Base-by-base conservation (phyloP, 345 rosid species). In the Orychophragmus violaceus region DNA sequence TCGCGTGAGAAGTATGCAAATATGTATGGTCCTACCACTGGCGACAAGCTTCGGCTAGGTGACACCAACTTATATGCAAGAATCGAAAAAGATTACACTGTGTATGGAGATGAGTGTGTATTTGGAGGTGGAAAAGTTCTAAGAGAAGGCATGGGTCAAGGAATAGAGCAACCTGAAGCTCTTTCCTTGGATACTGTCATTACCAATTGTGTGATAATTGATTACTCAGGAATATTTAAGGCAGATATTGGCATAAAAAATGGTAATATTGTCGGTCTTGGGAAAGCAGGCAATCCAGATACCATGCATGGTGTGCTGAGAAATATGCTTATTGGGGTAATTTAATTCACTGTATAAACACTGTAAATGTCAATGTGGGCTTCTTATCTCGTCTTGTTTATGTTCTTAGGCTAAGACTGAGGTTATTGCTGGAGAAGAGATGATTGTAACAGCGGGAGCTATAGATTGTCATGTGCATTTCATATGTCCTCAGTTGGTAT, bases 41-140 rank as follows among this genome's bases (percentile, higher is more conserved):
- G 98, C n/a, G 97, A 93, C 80, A 90, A 82, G 76, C 73, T 93
- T 54, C 78, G 82, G 64, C 87, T 93, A 3, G 97, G 95, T 59
- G 98, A 93, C 76, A 93, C 96, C 3, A 80, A 90, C 69, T 82
- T 93, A 66, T 90, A 79, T 59, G 98, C 98, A 23, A 90, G 84
- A 81, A 84, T 93, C 4, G 98, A 93, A 82, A 76, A 68, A 52
- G 97, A 90, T 71, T 80, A 69, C 79, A 78, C 96, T n/a, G 59
- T 75, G 16, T 83, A 86, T 81, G 99, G 99, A 4, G 99, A 94
- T 80, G 99, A 94, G 81, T 87, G 99, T 25, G 84, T 94, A 42
- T 94, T 94, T 68, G 99, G 99, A 46, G 99, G 99, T 41, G 99
- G 99, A 68, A 90, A 94, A 82, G 99, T 94, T 68, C 69, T 94